Evolutionary conservation across 805 yeast genomes (phyloP).

Genomic region (Metschnikowia kunwiensis): DNA sequence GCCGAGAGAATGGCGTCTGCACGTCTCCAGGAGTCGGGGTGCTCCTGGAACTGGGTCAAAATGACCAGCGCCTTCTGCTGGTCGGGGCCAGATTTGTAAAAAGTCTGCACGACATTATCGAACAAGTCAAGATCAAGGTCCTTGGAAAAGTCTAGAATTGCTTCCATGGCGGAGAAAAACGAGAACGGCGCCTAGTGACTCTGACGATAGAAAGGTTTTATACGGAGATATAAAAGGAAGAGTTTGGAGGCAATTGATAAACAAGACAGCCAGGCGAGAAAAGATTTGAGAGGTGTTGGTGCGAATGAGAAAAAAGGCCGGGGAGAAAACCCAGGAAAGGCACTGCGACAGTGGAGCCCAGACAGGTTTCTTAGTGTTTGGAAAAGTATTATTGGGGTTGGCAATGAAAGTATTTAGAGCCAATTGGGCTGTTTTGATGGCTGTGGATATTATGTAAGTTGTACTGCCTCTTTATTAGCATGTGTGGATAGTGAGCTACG

Average conservation of each 20-base stretch:
- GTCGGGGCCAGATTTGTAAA: conserved; percentile 67
- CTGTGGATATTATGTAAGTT: no score
- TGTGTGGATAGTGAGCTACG: no score
- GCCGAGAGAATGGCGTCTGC: conserved; percentile 84
- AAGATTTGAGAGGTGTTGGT: conserved; percentile 5
- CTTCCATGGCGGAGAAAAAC: conserved; percentile 58
- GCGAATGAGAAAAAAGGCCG: conserved; percentile 8
- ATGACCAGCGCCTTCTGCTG: conserved; percentile 70
- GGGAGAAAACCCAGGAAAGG: conserved; percentile 4
- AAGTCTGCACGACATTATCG: conserved; percentile 81
- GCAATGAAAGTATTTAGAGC: no score
- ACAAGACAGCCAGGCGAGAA: conserved; percentile 3
- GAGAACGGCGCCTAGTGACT: conserved; percentile 4
- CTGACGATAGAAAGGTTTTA: no score
- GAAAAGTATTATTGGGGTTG: no score
- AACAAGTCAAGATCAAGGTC: conserved; percentile 77
- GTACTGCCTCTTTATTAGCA: no score
- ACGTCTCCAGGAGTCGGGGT: conserved; percentile 93
- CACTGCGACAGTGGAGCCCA: no score
- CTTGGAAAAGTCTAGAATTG: conserved; percentile 78
- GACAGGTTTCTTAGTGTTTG: no score
- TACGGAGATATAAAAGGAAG: background rate
- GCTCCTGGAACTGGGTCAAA: conserved; percentile 81
- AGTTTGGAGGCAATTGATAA: conserved; percentile 3
- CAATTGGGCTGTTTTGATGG: no score